A percentile compares a stretch with the other conserved stretches of the same genome.
Evolutionary conservation across 768 basidiomycete species (phyloP).

Genomic region (Podaxis sp.): DNA sequence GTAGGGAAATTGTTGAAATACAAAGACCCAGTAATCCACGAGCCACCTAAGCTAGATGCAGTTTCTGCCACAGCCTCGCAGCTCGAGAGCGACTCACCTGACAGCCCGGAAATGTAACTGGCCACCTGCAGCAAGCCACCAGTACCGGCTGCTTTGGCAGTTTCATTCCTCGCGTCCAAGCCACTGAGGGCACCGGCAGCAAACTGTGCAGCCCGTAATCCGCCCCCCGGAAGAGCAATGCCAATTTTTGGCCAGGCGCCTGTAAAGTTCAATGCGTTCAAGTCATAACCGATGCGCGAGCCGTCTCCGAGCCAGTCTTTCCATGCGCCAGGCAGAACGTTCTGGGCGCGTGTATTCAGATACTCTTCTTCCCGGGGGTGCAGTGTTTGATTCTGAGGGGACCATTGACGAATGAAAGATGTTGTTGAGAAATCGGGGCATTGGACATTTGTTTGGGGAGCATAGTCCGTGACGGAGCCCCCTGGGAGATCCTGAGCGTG

Average conservation of each 20-base stretch:
- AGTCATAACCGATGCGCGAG: conserved; percentile 49
- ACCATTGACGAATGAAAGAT: conserved; percentile 50
- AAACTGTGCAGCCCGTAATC: conserved; percentile 64
- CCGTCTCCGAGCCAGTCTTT: conserved; percentile 57
- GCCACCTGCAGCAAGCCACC: conserved; percentile 72
- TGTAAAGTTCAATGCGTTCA: conserved; percentile 33
- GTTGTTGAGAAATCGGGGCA: conserved; percentile 50
- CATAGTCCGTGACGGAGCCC: conserved; percentile 44
- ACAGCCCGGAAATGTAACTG: conserved; percentile 66
- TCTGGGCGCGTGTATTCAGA: conserved; percentile 38
- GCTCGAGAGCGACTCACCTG: conserved; percentile 38
- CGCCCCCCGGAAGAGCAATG: conserved; percentile 70
- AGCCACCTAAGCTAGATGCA: conserved; percentile 43
- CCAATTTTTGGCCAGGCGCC: conserved; percentile 50
- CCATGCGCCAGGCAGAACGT: conserved; percentile 50
- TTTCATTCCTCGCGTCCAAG: conserved; percentile 59
- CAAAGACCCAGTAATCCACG: conserved; percentile 67
- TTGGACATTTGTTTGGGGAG: conserved; percentile 43
- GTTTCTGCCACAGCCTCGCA: not conserved
- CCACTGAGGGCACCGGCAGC: conserved; percentile 58
- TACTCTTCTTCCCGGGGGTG: conserved; percentile 49
- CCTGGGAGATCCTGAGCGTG: not conserved
- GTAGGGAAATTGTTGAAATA: conserved; percentile 63
- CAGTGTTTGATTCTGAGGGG: conserved; percentile 49
- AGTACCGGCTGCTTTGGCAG: conserved; percentile 55